Percentiles rank a stretch among this genome's conserved stretches.
Evolutionary conservation across 2,329 filamentous ascomycete genomes (phyloP).

Genomic region (Rhinocladiella mackenziei): DNA sequence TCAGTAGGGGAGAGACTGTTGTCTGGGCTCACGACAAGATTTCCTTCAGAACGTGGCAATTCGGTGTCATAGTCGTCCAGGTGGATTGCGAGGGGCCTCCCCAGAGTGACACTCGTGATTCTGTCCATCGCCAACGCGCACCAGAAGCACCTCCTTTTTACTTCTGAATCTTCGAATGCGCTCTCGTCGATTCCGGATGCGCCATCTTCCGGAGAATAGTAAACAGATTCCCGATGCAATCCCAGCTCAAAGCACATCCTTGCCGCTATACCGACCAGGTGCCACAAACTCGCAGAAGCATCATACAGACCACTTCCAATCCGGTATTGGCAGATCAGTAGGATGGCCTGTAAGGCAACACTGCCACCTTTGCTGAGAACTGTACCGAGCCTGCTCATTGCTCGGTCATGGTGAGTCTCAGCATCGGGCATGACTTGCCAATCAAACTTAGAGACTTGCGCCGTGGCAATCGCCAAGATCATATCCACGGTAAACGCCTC

Average conservation of each 20-base stretch:
- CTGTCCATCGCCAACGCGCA: slow-evolving; percentile 21
- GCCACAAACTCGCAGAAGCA: slow-evolving; percentile 43
- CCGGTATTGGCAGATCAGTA: slow-evolving; percentile 44
- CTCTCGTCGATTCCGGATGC: not conserved
- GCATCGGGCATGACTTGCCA: slow-evolving; percentile 35
- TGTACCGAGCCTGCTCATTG: slow-evolving; percentile 36
- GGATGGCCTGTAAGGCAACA: slow-evolving; percentile 40
- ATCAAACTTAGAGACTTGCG: not conserved
- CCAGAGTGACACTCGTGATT: slow-evolving; percentile 11
- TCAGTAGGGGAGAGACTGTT: not conserved
- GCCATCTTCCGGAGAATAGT: slow-evolving; percentile 16
- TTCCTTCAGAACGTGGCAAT: slow-evolving; percentile 2
- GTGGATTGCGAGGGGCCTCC: slow-evolving; percentile 8
- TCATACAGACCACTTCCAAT: slow-evolving; percentile 42
- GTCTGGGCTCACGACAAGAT: not conserved
- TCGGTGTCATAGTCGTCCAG: slow-evolving; percentile 7
- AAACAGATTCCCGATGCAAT: slow-evolving; percentile 39
- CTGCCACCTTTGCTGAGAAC: slow-evolving; percentile 39
- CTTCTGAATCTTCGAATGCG: slow-evolving; percentile 28
- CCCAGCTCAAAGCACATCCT: slow-evolving; percentile 44
- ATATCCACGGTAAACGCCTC: slow-evolving; percentile 44
- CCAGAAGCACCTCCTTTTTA: slow-evolving; percentile 42
- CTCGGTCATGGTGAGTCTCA: slow-evolving; percentile 41
- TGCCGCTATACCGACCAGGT: slow-evolving; percentile 43
- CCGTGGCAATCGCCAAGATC: slow-evolving; percentile 40